These are phyloP conservation scores for Yarrowia sp. DNA, from an alignment of 805 yeast genomes.

Conservation along the genomic window DNA sequence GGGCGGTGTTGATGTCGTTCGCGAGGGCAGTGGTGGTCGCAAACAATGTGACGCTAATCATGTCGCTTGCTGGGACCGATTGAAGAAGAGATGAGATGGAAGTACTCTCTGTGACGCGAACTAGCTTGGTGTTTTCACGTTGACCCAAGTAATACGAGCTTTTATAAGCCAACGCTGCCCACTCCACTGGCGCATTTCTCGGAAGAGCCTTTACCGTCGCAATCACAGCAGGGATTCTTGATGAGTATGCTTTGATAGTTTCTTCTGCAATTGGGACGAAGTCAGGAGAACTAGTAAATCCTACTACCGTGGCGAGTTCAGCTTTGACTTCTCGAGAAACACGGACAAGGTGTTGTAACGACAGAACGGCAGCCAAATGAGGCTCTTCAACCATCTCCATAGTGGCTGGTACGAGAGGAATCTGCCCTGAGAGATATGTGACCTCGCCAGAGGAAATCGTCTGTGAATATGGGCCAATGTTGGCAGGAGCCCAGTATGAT, in stretches of 20 bases:
- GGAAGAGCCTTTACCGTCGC: conserved; percentile 5
- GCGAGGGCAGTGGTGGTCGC: background rate
- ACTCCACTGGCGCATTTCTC: conserved; percentile 1
- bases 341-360: conserved; percentile 5
- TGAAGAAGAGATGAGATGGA: background rate
- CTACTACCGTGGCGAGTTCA: background rate
- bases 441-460: conserved; percentile 54
- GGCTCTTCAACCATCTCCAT: conserved; percentile 51
- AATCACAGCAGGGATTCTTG: background rate
- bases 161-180: conserved; percentile 15
- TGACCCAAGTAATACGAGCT: background rate
- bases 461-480: conserved; percentile 97
- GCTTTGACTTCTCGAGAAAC: background rate
- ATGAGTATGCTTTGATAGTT: background rate
- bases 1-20: background rate
- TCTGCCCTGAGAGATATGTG: conserved; percentile 83
- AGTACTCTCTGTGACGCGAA: background rate
- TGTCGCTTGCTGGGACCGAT: background rate
- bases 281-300: background rate
- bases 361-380: background rate
- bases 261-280: background rate
- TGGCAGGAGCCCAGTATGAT: conserved; percentile 98
- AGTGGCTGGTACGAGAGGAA: conserved; percentile 71
- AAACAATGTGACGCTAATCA: background rate
- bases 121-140: background rate